Evolutionary conservation across 148 eudicot species (phyloP).

Genomic region (Vaccinium vitisidaea): DNA sequence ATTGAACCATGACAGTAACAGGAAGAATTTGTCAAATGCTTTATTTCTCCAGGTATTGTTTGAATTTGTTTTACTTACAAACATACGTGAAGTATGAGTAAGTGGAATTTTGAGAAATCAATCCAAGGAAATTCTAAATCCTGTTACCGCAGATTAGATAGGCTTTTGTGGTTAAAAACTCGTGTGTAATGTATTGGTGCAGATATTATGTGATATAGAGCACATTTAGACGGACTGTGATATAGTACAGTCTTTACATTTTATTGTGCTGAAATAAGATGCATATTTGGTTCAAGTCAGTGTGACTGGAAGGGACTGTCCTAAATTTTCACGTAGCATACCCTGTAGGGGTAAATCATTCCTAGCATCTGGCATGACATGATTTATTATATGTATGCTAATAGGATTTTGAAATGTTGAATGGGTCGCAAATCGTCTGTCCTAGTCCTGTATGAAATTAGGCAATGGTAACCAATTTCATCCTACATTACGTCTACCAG

Average conservation of each 20-base stretch:
- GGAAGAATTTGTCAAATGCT: slow-evolving; percentile 51
- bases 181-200: neutral
- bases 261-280: neutral
- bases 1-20: slow-evolving; percentile 36
- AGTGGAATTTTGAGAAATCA: slow-evolving; percentile 4
- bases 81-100: neutral
- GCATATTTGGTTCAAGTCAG: slow-evolving; percentile 6
- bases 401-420: neutral
- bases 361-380: neutral
- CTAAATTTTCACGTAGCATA: neutral
- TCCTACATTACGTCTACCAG: slow-evolving; percentile 2
- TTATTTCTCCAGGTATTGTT: slow-evolving; percentile 67
- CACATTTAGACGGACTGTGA: neutral
- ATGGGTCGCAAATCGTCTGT: neutral
- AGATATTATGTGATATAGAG: neutral
- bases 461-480: neutral
- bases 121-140: neutral
- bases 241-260: neutral
- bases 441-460: slow-evolving; percentile 1
- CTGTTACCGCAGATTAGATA: neutral
- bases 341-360: neutral
- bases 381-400: neutral
- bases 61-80: neutral
- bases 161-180: neutral
- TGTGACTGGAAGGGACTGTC: slow-evolving; percentile 9